Conservation (phyloP, 2,329 filamentous ascomycete species). For the Dactylellina drechsleri region DNA sequence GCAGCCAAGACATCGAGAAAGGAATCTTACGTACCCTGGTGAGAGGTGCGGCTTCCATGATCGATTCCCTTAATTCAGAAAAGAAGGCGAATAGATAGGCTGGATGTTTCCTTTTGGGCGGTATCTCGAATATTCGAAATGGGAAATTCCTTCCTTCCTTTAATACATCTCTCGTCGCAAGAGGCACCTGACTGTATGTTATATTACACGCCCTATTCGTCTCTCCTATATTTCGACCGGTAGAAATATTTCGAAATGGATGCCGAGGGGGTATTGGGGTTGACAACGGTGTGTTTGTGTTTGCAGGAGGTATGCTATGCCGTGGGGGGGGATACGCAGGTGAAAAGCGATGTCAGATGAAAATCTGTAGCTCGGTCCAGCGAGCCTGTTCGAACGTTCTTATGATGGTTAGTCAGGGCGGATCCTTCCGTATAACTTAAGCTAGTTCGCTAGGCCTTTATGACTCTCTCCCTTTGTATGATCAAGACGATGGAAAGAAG, state of each 20-base stretch:
- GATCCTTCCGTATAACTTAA: no score
- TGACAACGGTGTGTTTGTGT: background rate
- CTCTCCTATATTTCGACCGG: background rate
- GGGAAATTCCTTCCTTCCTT: constrained; percentile 49
- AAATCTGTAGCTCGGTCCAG: constrained; percentile 41
- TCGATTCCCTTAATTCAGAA: constrained; percentile 1
- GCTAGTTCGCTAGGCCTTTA: no score
- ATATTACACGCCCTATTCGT: background rate
- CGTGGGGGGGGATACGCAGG: constrained; percentile 28
- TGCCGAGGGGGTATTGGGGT: constrained; percentile 2
- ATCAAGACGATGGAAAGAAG: no score
- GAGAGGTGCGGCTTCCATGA: constrained; percentile 55
- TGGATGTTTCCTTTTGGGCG: constrained; percentile 7
- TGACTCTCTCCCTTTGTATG: no score
- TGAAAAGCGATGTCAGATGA: constrained; percentile 9
- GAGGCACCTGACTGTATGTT: background rate
- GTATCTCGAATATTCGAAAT: constrained; percentile 23
- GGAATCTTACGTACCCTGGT: constrained; percentile 50
- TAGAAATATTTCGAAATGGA: constrained; percentile 17
- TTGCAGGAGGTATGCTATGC: constrained; percentile 38
- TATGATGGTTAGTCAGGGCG: background rate
- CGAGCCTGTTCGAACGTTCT: constrained; percentile 43
- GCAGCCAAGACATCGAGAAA: background rate
- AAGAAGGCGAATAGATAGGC: constrained; percentile 13
- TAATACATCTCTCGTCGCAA: constrained; percentile 48